Percentiles rank a stretch among this genome's conserved stretches.
phyloP scores from a whole-genome alignment of 495 filamentous ascomycete genomes.

The Usnea hakonensis region DNA sequence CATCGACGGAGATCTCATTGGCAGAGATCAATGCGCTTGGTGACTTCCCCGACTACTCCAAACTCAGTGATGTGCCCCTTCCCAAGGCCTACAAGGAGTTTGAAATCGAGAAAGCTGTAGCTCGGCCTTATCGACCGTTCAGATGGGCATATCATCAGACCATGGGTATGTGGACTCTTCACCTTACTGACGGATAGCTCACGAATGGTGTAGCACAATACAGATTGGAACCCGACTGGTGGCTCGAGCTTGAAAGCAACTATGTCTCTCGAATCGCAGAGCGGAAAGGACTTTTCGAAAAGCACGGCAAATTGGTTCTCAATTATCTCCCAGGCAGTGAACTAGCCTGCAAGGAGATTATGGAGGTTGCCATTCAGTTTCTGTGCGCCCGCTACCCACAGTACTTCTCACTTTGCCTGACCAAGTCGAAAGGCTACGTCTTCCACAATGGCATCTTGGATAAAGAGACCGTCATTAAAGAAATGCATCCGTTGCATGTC shows the following conservation, averaged over 20 bases:
- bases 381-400: constrained; percentile 71
- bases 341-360: constrained; percentile 76
- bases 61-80: constrained; percentile 68
- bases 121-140: constrained; percentile 73
- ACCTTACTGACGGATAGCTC: constrained; percentile 9
- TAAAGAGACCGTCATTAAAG: constrained; percentile 52
- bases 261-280: constrained; percentile 64
- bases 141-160: constrained; percentile 88
- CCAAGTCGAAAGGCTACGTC: constrained; percentile 41
- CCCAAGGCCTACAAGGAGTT: constrained; percentile 60
- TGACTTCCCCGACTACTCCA: constrained; percentile 76
- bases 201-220: constrained; percentile 51
- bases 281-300: constrained; percentile 58
- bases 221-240: constrained; percentile 80
- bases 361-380: constrained; percentile 85
- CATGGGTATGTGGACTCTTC: constrained; percentile 62
- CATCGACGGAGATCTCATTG: constrained; percentile 54
- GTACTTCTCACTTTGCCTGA: constrained; percentile 55
- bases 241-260: constrained; percentile 79
- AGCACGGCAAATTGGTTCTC: constrained; percentile 58
- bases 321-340: constrained; percentile 69
- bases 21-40: constrained; percentile 67
- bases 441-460: constrained; percentile 67
- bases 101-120: constrained; percentile 53
- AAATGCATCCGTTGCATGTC: constrained; percentile 61